Evolutionary conservation across 805 yeast genomes (phyloP).

Genomic region (Metschnikowia drakensbergensis): DNA sequence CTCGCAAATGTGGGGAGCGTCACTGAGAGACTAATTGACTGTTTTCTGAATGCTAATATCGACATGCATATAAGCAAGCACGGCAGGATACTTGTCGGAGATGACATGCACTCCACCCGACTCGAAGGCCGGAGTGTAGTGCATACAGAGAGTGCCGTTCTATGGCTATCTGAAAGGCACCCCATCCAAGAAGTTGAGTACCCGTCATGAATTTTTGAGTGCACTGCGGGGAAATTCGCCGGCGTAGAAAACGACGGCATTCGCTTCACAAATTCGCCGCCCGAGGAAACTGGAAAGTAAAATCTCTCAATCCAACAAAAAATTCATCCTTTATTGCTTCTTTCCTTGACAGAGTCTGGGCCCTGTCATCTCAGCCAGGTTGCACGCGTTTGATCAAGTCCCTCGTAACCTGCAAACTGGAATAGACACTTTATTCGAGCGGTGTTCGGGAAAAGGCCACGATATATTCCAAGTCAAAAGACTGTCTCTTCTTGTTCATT

Average conservation of each 20-base stretch:
- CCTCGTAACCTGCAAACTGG: neutral
- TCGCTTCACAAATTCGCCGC: neutral
- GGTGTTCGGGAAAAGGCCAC: neutral
- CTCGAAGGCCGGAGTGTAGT: constrained; percentile 1
- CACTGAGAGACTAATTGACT: neutral
- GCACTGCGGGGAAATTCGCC: constrained; percentile 3
- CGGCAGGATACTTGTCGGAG: neutral
- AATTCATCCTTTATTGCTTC: neutral
- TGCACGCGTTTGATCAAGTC: neutral
- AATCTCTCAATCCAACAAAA: neutral
- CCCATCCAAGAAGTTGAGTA: constrained; percentile 1
- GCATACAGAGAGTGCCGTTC: neutral
- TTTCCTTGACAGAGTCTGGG: neutral
- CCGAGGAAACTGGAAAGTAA: neutral
- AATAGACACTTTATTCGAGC: neutral
- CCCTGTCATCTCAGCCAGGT: neutral
- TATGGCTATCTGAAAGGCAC: neutral
- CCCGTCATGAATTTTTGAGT: constrained; percentile 4
- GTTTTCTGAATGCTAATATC: neutral
- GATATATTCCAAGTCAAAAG: neutral
- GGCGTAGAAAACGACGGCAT: neutral
- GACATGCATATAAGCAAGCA: neutral
- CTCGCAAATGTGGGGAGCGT: neutral
- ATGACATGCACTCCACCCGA: neutral
- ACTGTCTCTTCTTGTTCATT: neutral